phyloP scores from a whole-genome alignment of 257 asterid species.

The Solanum lycopersicoides region DNA sequence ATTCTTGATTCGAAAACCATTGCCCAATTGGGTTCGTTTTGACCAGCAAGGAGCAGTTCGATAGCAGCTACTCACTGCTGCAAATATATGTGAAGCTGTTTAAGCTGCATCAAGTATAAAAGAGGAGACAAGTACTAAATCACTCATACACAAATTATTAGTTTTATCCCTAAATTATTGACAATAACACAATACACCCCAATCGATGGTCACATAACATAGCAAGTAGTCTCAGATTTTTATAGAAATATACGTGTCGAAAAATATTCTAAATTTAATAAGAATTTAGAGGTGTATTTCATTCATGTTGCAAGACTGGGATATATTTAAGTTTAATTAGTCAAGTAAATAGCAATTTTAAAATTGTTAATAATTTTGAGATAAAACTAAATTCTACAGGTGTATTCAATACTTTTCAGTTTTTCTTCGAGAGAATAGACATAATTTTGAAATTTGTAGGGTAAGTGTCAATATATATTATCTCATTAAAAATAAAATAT shows the following conservation, averaged over 20 bases:
- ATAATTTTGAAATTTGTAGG: too few relatives aligned
- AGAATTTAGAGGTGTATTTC: accelerated
- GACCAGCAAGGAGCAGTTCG: neutral
- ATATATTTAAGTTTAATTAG: too few relatives aligned
- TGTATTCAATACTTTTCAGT: too few relatives aligned
- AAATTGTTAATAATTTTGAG: too few relatives aligned
- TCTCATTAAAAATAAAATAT: neutral
- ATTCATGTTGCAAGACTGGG: neutral
- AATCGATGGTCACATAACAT: too few relatives aligned
- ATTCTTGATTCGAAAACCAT: neutral
- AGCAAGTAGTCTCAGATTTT: neutral
- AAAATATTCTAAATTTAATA: too few relatives aligned
- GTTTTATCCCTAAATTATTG: too few relatives aligned
- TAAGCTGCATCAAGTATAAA: neutral
- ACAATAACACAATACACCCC: neutral
- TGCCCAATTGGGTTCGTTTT: neutral
- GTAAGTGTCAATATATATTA: neutral
- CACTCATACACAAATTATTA: neutral
- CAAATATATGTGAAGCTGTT: neutral
- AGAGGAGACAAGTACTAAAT: neutral
- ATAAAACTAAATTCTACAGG: too few relatives aligned
- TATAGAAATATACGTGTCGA: too few relatives aligned
- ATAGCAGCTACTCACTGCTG: neutral
- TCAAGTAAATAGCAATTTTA: too few relatives aligned
- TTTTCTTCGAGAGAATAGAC: neutral